These are phyloP conservation scores for Aspergillus persii DNA, from an alignment of 2,329 filamentous ascomycete genomes.

Conservation along the genomic window DNA sequence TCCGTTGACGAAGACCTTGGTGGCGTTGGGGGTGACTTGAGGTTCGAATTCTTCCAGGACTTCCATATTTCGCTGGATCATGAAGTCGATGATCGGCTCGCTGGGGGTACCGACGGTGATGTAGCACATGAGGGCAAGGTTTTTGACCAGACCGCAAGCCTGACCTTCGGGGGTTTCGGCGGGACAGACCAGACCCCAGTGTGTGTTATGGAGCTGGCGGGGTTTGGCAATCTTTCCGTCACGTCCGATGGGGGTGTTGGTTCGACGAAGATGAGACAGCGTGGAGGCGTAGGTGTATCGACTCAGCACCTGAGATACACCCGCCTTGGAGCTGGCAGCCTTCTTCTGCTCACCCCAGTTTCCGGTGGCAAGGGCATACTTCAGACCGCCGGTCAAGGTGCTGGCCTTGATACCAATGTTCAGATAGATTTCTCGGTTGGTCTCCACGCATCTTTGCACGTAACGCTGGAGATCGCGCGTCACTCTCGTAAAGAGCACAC, in stretches of 20 bases:
- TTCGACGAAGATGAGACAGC: slow-evolving; percentile 91
- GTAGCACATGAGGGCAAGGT: slow-evolving; percentile 95
- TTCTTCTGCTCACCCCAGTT: slow-evolving; percentile 99
- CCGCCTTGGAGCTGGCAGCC: slow-evolving; percentile 87
- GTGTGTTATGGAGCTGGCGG: slow-evolving; percentile 95
- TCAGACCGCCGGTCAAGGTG: slow-evolving; percentile 88
- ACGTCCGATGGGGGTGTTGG: slow-evolving; percentile 95
- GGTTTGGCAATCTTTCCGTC: slow-evolving; percentile 98
- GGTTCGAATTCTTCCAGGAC: slow-evolving; percentile 93
- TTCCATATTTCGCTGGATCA: slow-evolving; percentile 95
- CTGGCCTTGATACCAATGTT: slow-evolving; percentile 86
- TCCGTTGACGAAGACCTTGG: slow-evolving; percentile 97
- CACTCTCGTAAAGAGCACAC: slow-evolving; percentile 84
- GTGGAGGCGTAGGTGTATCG: slow-evolving; percentile 97
- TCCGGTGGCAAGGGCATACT: slow-evolving; percentile 94
- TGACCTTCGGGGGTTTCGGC: slow-evolving; percentile 98
- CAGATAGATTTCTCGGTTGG: slow-evolving; percentile 82
- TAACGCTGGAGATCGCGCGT: slow-evolving; percentile 89
- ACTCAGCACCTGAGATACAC: slow-evolving; percentile 97
- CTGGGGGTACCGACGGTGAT: slow-evolving; percentile 93
- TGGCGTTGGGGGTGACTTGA: slow-evolving; percentile 80
- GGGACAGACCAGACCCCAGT: slow-evolving; percentile 96
- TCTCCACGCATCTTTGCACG: slow-evolving; percentile 87
- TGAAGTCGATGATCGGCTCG: slow-evolving; percentile 88
- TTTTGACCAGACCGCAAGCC: slow-evolving; percentile 97